phyloP scores from a whole-genome alignment of 306 rosid genomes.

The Cucumis sativus region DNA sequence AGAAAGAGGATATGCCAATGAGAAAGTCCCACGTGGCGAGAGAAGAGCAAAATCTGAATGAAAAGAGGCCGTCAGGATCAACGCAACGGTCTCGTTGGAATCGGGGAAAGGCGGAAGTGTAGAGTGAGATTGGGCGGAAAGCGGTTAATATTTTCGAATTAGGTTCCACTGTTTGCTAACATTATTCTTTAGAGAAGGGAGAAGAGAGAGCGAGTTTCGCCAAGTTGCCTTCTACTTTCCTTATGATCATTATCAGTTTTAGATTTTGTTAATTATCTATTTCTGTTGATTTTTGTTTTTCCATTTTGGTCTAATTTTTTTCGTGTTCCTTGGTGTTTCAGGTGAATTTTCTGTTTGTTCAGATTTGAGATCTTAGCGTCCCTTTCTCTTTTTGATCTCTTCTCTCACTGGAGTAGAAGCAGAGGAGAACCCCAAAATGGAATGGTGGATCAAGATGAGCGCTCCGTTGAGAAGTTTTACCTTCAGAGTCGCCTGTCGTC shows the following conservation, averaged over 20 bases:
- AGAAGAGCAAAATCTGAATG: background rate
- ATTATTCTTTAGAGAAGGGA: background rate
- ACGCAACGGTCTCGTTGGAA: background rate
- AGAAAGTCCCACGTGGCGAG: background rate
- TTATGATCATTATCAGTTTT: background rate
- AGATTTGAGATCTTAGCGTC: background rate
- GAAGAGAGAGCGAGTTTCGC: background rate
- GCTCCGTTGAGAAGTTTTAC: slow-evolving; percentile 28
- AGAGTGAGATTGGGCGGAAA: background rate
- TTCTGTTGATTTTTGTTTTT: background rate
- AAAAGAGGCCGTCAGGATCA: background rate
- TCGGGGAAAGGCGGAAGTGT: background rate
- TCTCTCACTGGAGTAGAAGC: background rate
- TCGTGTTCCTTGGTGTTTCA: background rate
- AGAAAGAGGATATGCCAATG: background rate
- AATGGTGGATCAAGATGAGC: slow-evolving; percentile 39
- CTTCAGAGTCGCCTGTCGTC: slow-evolving; percentile 25
- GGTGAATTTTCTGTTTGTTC: background rate
- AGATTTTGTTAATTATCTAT: background rate
- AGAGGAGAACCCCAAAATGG: slow-evolving; percentile 16
- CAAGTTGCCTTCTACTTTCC: background rate
- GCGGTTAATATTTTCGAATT: background rate
- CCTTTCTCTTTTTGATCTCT: background rate
- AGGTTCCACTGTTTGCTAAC: background rate
- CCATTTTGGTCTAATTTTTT: background rate